A percentile compares a stretch with the other conserved stretches of the same genome.
These are phyloP conservation scores for Solanum verrucosum DNA, from an alignment of 257 asterid species.

Conservation along the genomic window DNA sequence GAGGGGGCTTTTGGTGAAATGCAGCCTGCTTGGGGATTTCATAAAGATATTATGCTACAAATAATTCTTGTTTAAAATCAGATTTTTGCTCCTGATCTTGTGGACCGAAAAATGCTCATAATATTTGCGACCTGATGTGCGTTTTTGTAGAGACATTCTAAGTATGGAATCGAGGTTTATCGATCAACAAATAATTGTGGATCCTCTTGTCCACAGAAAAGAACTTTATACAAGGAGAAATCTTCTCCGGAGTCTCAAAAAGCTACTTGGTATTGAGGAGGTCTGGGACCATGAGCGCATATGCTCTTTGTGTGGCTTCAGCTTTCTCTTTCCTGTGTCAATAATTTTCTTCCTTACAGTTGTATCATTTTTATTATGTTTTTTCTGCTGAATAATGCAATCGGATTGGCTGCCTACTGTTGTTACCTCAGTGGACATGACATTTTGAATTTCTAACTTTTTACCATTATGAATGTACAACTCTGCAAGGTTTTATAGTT, in stretches of 20 bases:
- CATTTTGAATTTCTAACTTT: background rate
- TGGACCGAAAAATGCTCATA: background rate
- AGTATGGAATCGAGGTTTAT: background rate
- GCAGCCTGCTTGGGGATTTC: background rate
- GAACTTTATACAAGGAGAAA: background rate
- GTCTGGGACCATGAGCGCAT: background rate
- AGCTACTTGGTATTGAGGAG: background rate
- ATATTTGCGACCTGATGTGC: background rate
- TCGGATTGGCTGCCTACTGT: background rate
- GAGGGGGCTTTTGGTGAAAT: background rate
- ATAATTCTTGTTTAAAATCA: background rate
- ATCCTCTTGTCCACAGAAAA: background rate
- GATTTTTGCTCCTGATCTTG: background rate
- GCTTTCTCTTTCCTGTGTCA: background rate
- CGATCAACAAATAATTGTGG: background rate
- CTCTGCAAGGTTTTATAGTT: background rate
- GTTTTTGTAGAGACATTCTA: background rate
- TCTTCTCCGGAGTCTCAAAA: background rate
- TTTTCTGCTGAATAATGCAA: background rate
- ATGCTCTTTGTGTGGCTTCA: background rate
- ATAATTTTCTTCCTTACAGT: background rate
- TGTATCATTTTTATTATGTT: background rate
- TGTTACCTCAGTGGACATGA: background rate
- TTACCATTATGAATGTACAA: background rate
- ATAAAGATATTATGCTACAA: background rate